Percentiles rank a stretch among this genome's conserved stretches.
Evolutionary conservation across 768 basidiomycete species (phyloP).

Genomic region (Hemileccinum rubropunctum): DNA sequence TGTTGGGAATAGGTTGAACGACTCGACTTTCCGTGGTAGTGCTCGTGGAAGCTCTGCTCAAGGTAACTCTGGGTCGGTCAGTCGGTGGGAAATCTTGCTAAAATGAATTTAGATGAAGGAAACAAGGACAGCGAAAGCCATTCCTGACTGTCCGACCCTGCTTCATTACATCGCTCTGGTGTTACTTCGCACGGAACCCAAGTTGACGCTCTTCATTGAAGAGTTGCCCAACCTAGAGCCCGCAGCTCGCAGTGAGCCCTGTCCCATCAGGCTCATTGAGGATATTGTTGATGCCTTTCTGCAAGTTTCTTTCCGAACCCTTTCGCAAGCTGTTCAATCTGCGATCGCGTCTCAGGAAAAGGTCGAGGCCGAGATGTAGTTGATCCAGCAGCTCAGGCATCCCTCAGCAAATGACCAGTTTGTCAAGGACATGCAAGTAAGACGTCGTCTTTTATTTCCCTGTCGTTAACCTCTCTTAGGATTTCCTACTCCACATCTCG

Average conservation of each 20-base stretch:
- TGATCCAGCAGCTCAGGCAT: conserved; percentile 34
- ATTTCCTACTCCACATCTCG: conserved; percentile 35
- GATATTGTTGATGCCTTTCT: background rate
- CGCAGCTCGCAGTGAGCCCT: conserved; percentile 65
- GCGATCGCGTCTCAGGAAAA: conserved; percentile 55
- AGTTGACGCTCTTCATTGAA: conserved; percentile 68
- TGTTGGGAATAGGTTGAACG: conserved; percentile 83
- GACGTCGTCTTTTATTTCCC: background rate
- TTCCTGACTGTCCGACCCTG: conserved; percentile 75
- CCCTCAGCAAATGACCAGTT: conserved; percentile 56
- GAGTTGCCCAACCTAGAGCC: conserved; percentile 81
- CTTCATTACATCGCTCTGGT: conserved; percentile 85
- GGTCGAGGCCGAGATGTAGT: conserved; percentile 54
- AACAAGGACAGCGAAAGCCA: conserved; percentile 70
- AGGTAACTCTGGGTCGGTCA: conserved; percentile 46
- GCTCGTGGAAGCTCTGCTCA: conserved; percentile 77
- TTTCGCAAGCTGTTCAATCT: conserved; percentile 56
- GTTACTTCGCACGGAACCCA: conserved; percentile 63
- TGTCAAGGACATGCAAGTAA: conserved; percentile 65
- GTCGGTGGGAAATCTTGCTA: background rate
- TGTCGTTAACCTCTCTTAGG: conserved; percentile 15
- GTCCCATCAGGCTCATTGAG: background rate
- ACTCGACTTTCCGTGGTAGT: conserved; percentile 85
- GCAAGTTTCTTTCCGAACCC: conserved; percentile 71
- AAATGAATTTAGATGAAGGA: conserved; percentile 64